These are phyloP conservation scores for Penicillium janthinellum DNA, from an alignment of 2,329 filamentous ascomycete genomes.

Conservation along the genomic window DNA sequence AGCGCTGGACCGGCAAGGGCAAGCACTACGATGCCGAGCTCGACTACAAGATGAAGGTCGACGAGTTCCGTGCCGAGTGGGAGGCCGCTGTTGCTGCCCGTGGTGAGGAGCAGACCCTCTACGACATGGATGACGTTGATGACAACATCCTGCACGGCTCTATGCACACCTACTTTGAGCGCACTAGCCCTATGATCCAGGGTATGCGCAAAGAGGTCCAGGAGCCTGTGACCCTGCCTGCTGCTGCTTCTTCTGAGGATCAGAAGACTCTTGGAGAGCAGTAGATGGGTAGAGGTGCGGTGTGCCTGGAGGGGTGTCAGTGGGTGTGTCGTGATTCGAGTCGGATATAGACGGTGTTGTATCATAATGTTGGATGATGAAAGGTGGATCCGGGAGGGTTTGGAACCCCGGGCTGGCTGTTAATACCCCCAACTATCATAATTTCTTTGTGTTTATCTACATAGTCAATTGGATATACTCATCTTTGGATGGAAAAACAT, in stretches of 20 bases:
- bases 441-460: conserved; percentile 3
- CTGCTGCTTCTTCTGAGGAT: conserved; percentile 14
- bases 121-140: conserved; percentile 40
- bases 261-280: conserved; percentile 14
- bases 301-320: not conserved
- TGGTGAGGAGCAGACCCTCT: conserved; percentile 43
- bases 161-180: conserved; percentile 56
- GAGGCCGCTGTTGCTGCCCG: conserved; percentile 53
- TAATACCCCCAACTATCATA: not conserved
- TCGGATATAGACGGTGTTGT: not conserved
- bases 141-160: conserved; percentile 51
- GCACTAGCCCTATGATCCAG: conserved; percentile 47
- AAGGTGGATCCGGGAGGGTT: not conserved
- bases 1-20: conserved; percentile 70
- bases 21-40: conserved; percentile 80
- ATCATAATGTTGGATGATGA: conserved; percentile 1
- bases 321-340: not conserved
- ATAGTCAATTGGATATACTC: not conserved
- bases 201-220: conserved; percentile 31
- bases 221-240: conserved; percentile 17
- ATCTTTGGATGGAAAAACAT: not conserved
- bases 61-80: conserved; percentile 70
- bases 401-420: not conserved
- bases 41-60: conserved; percentile 81
- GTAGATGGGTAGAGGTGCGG: not conserved